Evolutionary conservation across 495 filamentous ascomycete genomes (phyloP), one percentile per base, ranked within the genome.

Genomic region (Trypethelium eluteriae): DNA sequence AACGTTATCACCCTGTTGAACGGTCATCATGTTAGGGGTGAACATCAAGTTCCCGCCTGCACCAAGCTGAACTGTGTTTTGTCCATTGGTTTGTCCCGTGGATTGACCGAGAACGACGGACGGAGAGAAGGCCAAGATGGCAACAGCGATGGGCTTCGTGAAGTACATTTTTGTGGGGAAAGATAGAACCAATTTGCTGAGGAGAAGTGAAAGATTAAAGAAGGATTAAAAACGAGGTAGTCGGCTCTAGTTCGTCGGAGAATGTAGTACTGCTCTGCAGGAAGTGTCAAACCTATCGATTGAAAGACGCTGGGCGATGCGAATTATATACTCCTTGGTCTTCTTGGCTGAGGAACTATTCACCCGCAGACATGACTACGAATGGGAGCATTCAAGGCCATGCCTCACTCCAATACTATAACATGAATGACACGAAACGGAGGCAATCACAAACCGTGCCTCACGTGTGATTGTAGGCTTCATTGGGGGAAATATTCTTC

Each of bases 361-460:
- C 32, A 59, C 53, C 53, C 1, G 32, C 53, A 36, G 53, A 36
- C 53, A 59, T 59, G n/a, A 59, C 53, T 59, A 14, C 32, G 36
- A 59, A 59, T 14, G 53, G 53, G 36, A 59, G 6, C 53, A 59
- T 53, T 36, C 25, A 59, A 59, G 32, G 53, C 53, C 53, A 59
- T 59, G 53, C 7, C 7, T 59, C 53, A 59, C 53, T 18, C 53
- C 53, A 36, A 59, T 59, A 59, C 11, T 32, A 59, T 35, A 36
- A 36, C 44, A n/a, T 56, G 32, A 65, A 18, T 65, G 64, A 53
- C 49, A 53, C 63, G 25, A 53, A 36, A n/a, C 4, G 41, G 14
- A 53, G 64, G 25, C 25, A 44, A 65, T 65, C 53, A 49, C 64
- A 65, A 35, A 65, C 53, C 53, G 53, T 32, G 53, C 53, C 14